phyloP scores from a whole-genome alignment of 2,329 filamentous ascomycete species.

The Botrytis medusae region DNA sequence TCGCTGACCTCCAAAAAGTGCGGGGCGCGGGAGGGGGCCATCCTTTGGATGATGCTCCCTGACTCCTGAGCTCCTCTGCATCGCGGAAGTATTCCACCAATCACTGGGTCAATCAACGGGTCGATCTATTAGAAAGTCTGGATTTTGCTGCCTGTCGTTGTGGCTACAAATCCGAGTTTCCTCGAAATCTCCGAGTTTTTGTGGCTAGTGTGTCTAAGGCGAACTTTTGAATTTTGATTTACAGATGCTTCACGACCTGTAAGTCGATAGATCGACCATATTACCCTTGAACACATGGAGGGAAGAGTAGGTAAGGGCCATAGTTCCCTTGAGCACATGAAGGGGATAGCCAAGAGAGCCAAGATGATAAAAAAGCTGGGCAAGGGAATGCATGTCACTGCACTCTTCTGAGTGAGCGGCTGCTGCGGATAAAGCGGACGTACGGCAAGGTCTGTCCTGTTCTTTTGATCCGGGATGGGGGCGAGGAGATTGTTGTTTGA shows the following conservation, averaged over 20 bases:
- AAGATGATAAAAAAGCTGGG: not conserved
- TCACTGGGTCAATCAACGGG: not conserved
- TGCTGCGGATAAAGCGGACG: not conserved
- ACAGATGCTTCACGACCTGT: not conserved
- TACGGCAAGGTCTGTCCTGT: not conserved
- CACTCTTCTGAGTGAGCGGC: not conserved
- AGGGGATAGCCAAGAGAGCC: not conserved
- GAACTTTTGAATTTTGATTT: not conserved
- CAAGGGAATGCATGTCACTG: conserved; percentile 8
- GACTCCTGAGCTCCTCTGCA: not conserved
- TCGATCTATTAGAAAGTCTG: not conserved
- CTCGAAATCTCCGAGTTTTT: not conserved
- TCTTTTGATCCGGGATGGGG: not conserved
- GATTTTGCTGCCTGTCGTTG: not conserved
- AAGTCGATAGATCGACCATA: not conserved
- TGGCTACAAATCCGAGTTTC: conserved; percentile 6
- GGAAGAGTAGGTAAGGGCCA: not conserved
- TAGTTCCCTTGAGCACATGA: not conserved
- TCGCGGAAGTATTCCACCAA: conserved; percentile 10
- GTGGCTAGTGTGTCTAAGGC: conserved; percentile 10
- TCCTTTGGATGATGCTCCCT: conserved; percentile 9
- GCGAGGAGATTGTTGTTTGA: conserved; percentile 14
- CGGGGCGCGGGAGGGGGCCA: conserved; percentile 8
- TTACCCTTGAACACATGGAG: not conserved
- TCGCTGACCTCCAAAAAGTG: not conserved